Evolutionary conservation across 1,284 basidiomycete species (phyloP).

Genomic region (Malassezia furfur): DNA sequence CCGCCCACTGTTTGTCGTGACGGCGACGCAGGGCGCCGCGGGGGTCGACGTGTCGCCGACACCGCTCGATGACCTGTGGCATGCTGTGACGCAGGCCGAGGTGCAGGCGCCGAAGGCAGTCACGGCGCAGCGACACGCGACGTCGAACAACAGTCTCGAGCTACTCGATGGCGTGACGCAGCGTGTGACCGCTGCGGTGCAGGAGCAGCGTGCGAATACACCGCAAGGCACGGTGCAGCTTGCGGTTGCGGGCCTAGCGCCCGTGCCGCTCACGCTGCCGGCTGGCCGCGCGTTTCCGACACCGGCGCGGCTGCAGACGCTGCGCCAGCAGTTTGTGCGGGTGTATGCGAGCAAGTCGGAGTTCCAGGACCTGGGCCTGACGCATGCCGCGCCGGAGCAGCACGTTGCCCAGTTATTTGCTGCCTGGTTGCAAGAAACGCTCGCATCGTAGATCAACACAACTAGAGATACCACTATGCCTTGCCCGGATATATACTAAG

Average conservation of each 20-base stretch:
- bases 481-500: too few species aligned
- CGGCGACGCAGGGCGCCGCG: constrained; percentile 4
- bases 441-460: constrained; percentile 1
- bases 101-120: constrained; percentile 78
- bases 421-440: constrained; percentile 27
- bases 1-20: constrained; percentile 72
- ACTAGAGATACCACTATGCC: too few species aligned
- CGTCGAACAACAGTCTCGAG: constrained; percentile 49
- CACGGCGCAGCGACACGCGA: constrained; percentile 51
- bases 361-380: constrained; percentile 27
- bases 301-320: constrained; percentile 28
- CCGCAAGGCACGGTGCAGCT: constrained; percentile 18
- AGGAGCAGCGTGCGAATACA: constrained; percentile 19
- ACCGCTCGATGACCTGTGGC: constrained; percentile 68
- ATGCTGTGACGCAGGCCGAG: constrained; percentile 65
- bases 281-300: constrained; percentile 18
- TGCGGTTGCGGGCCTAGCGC: constrained; percentile 19
- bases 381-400: constrained; percentile 22
- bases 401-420: constrained; percentile 31
- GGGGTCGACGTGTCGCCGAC: constrained; percentile 49
- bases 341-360: constrained; percentile 35
- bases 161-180: constrained; percentile 44
- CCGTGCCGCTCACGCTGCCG: constrained; percentile 20
- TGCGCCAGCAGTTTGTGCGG: constrained; percentile 38
- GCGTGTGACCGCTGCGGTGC: constrained; percentile 25